Conservation (phyloP, 768 basidiomycete genomes). For the Lactarius indigo region DNA sequence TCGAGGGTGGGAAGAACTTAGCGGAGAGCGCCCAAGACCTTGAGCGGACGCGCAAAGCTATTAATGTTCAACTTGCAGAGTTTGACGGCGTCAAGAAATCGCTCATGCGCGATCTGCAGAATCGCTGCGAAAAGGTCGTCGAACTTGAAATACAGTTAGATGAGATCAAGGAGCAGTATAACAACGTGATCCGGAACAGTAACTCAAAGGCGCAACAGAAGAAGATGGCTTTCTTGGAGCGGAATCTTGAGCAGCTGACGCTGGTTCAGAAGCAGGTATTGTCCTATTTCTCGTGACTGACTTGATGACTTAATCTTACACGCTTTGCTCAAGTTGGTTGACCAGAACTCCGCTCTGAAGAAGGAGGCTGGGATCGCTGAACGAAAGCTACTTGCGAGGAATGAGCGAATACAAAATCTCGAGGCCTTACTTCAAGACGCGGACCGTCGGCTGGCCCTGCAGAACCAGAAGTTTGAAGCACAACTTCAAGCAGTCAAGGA, state of each 20-base stretch:
- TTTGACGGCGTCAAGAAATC: constrained; percentile 99
- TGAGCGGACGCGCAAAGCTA: constrained; percentile 93
- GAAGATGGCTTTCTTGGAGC: constrained; percentile 98
- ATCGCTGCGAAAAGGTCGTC: constrained; percentile 99
- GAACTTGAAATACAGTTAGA: constrained; percentile 98
- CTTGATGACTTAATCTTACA: constrained; percentile 13
- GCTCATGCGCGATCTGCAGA: constrained; percentile 97
- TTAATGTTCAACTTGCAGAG: constrained; percentile 96
- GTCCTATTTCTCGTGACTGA: constrained; percentile 6
- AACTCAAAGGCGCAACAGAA: constrained; percentile 98
- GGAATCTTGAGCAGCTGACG: constrained; percentile 93
- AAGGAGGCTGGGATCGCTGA: constrained; percentile 97
- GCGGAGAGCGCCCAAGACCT: constrained; percentile 97
- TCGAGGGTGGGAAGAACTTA: constrained; percentile 94
- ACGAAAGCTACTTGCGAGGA: constrained; percentile 91
- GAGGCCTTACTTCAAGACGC: constrained; percentile 92
- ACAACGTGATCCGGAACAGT: constrained; percentile 96
- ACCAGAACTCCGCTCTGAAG: constrained; percentile 96
- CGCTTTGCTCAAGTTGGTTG: constrained; percentile 68
- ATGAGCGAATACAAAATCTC: constrained; percentile 96
- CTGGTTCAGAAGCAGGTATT: constrained; percentile 94
- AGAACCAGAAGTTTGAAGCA: constrained; percentile 94
- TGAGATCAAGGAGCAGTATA: constrained; percentile 98
- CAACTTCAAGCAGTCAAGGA: constrained; percentile 91
- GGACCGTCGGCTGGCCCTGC: constrained; percentile 84